These are phyloP conservation scores for Ettlia oleoabundans DNA, from an alignment of 139 green algal genomes.

Conservation along the genomic window DNA sequence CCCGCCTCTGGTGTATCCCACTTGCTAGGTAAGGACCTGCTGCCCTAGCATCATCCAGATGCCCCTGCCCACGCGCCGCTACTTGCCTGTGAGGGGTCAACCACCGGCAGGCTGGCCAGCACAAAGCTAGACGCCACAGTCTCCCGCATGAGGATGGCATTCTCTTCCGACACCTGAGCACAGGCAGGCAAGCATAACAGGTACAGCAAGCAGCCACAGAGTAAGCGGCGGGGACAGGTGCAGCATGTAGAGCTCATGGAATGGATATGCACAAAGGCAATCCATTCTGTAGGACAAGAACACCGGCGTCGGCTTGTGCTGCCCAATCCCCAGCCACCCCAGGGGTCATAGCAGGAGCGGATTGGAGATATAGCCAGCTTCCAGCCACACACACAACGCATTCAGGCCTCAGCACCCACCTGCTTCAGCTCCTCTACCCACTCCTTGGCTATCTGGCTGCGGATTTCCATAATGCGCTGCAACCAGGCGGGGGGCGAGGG, in stretches of 20 bases:
- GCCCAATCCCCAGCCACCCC: no score
- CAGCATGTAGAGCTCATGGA: background rate
- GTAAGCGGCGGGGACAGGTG: no score
- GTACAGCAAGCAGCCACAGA: no score
- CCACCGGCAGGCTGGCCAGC: constrained; percentile 15
- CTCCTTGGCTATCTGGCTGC: constrained; percentile 74
- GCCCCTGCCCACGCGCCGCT: no score
- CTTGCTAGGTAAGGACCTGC: no score
- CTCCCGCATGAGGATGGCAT: constrained; percentile 65
- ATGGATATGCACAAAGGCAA: background rate
- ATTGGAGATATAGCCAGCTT: no score
- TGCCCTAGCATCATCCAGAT: no score
- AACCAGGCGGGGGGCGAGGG: background rate
- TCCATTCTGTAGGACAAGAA: background rate
- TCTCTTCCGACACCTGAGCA: constrained; percentile 58
- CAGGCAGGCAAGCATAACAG: background rate
- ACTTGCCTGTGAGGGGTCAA: constrained; percentile 14
- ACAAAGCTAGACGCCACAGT: constrained; percentile 32
- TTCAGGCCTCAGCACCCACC: constrained; percentile 45
- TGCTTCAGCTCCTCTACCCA: constrained; percentile 87
- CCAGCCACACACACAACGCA: no score
- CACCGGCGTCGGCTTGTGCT: background rate
- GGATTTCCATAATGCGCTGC: constrained; percentile 84
- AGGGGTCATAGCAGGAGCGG: no score
- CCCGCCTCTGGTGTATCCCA: no score